These are phyloP conservation scores for Chloropicon primus DNA, from an alignment of 139 green algal species.

Conservation along the genomic window DNA sequence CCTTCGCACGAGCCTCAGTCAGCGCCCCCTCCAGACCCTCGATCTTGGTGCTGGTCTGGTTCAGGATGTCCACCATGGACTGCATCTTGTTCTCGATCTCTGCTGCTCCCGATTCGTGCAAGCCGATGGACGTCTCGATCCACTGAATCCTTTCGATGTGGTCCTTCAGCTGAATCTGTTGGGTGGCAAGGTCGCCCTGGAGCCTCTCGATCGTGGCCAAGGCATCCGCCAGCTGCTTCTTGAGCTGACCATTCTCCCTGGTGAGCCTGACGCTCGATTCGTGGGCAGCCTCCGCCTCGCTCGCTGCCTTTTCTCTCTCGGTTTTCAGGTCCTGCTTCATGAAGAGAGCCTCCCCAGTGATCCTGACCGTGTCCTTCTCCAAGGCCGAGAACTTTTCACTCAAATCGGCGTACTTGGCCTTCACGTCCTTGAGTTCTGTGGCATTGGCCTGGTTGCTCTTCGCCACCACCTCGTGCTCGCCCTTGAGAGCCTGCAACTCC, in stretches of 20 bases:
- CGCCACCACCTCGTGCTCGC: not conserved
- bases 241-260: not conserved
- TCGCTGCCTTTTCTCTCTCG: not conserved
- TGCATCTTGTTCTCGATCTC: not conserved
- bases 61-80: not conserved
- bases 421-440: not conserved
- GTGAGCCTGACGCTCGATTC: not conserved
- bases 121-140: not conserved
- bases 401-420: not conserved
- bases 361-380: not conserved
- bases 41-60: not conserved
- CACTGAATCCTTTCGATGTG: not conserved
- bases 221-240: not conserved
- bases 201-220: not conserved
- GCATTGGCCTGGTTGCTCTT: not conserved
- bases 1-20: not conserved
- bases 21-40: not conserved
- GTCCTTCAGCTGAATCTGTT: not conserved
- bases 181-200: not conserved
- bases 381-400: not conserved
- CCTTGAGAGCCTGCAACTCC: not conserved
- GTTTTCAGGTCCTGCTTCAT: not conserved
- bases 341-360: not conserved
- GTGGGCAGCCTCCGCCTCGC: not conserved
- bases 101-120: not conserved